Evolutionary conservation across 2,329 filamentous ascomycete genomes (phyloP), one percentile per base, ranked within the genome.

Genomic region (Ceratocystiopsis brevicomis): DNA sequence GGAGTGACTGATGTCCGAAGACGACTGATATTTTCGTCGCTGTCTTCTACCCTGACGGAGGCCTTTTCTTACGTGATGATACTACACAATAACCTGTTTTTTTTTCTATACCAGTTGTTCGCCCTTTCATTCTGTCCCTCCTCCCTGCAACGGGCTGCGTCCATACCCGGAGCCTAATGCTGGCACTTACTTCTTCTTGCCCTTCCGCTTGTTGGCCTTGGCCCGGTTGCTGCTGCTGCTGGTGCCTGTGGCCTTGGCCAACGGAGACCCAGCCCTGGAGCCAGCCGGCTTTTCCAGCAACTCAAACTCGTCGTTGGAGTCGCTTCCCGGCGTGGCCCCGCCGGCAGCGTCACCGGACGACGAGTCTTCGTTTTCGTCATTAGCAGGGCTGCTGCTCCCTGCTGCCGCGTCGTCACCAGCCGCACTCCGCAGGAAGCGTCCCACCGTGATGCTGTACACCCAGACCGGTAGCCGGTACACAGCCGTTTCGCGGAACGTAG

Each of bases 401-500:
- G 33, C 30, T 32, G 39, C 57, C 10, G 63, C 58, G 16, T 59
- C 56, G 15, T 58, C 53, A 11, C 57, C 53, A 1, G 59, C 53
- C 14, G 54, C 48, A 46, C 62, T 61, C 32, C 56, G 49, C 14
- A 76, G 50, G 44, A 71, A 55, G 37, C 69, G 68, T 44, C 71
- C 70, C 37, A 70, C 49, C 6, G 68, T 70, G 46, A 65, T 63
- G 43, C 60, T 67, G 63, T 80, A 90, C 45, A 74, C 57, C 73
- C 78, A 92, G 44, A 78, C 56, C 1, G 90, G 90, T 6, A 93
- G 64, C 43, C 80, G 79, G 59, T 81, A 73, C 38, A 96, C 69
- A 47, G 86, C 77, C 0, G 90, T 98, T 56, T 96, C 82, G 49
- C 63, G 72, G 58, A 95, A 63, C 3, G 78, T 81, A 1, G 90